Base-by-base conservation (phyloP, 139 green algal genomes). In the Micromonas pusilla region DNA sequence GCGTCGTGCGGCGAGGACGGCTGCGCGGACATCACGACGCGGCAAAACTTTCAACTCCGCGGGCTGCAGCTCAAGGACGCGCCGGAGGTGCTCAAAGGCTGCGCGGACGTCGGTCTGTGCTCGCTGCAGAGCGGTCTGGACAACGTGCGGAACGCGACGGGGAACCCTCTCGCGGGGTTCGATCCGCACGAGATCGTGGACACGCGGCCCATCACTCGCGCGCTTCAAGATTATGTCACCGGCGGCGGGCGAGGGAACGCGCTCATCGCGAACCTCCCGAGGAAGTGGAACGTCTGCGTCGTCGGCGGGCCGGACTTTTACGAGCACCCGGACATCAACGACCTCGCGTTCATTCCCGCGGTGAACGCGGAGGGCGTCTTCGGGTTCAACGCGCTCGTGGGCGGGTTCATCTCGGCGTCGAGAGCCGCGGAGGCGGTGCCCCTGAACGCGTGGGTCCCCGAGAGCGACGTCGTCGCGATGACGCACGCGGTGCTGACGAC, bases 271-370 rank as follows among this genome's bases (percentile, higher is more conserved):
- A 99, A 98, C 87, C 88, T 99, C 79, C 78, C 78, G 0, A 70
- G 81, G 52, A 99, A 99, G 86, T 92, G 96, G 84, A 99, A 99
- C 86, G 90, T 98, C 37, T 92, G 86, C 65, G 84, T 99, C 34
- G 90, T 91, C 9, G 84, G 89, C 37, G 89, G 83, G 0, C 88
- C 91, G 32, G 95, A 98, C 82, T 87, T 96, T 76, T 99, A 96
- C 83, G 92, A 92, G 36, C 95, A 99, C 87, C 93, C 93, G 34
- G 92, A 99, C 84, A 99, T 99, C 88, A 99, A 99, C 80, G 95
- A 99, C 79, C 86, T 99, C 9, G 95, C 89, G 5, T 93, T 95
- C 72, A 88, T 95, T 73, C 92, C 94, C 0, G 90, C 93, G n/a
- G 57, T 76, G 0, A 70, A 92, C 64, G 88, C 91, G 0, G 84